These are phyloP conservation scores for Myriosclerotinia scirpicola DNA, from an alignment of 2,329 filamentous ascomycete species.

Conservation along the genomic window DNA sequence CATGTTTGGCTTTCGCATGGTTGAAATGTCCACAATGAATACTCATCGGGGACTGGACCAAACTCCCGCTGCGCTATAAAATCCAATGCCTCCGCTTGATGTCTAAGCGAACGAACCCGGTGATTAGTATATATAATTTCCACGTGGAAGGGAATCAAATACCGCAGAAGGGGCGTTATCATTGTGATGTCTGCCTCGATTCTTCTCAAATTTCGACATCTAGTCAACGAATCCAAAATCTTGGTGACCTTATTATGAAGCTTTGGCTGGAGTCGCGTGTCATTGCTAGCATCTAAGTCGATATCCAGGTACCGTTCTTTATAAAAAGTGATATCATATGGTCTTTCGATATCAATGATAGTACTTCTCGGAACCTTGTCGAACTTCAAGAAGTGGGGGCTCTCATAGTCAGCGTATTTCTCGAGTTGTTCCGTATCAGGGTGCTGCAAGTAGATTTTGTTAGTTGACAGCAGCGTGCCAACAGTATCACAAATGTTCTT, in stretches of 20 bases:
- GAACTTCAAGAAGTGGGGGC: slow-evolving; percentile 21
- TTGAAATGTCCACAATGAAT: slow-evolving; percentile 40
- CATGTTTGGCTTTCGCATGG: slow-evolving; percentile 33
- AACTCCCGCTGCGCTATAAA: slow-evolving; percentile 46
- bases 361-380: not conserved
- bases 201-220: not conserved
- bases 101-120: slow-evolving; percentile 36
- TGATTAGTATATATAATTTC: not conserved
- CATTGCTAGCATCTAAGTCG: not conserved
- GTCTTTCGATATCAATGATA: not conserved
- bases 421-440: slow-evolving; percentile 13
- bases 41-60: slow-evolving; percentile 39
- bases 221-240: not conserved
- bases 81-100: slow-evolving; percentile 43
- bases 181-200: slow-evolving; percentile 2
- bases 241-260: slow-evolving; percentile 1
- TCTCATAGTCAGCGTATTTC: slow-evolving; percentile 20
- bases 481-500: not conserved
- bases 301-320: not conserved
- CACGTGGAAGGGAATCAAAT: not conserved
- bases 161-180: not conserved
- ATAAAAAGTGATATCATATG: not conserved
- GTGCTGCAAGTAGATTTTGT: slow-evolving; percentile 25
- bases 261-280: not conserved
- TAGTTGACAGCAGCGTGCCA: not conserved